Evolutionary conservation across 768 basidiomycete species (phyloP), one percentile per base, ranked within the genome.

Genomic region (Russula griseocarnosa): DNA sequence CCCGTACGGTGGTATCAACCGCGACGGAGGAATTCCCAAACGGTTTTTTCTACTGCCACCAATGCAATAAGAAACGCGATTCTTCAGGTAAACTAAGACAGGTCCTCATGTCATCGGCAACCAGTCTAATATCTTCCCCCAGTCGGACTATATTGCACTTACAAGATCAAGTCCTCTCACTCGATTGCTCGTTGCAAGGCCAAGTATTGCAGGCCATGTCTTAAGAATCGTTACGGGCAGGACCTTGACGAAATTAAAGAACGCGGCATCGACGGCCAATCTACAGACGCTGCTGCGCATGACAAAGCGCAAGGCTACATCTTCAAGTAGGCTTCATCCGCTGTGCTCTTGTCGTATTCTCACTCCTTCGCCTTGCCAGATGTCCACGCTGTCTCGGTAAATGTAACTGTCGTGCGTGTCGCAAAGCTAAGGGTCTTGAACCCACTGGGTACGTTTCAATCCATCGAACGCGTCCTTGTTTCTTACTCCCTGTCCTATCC

Each of bases 391-490:
- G 90, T 63, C 75, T 80, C 56, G 83, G 81, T 67, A 74, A 78
- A 11, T 92, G 90, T 74, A 88, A 85, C 71, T 92, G 90, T 66
- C 77, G 79, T 47, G 72, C 71, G 5, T 92, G 90, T 73, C 80
- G 84, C 62, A 88, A 86, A 73, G 76, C 80, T 18, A 79, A 83
- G 71, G 87, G 87, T 24, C 74, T 86, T 34, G 78, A 79, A 57
- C 79, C 85, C 0, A 79, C 79, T 32, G 86, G 86, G 87, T 87
- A 67, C 22, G 82, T 72, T 36, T 47, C 30, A 26, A 51, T n/a
- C n/a, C 6, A 44, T 16, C 54, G 42, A 47, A 34, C 58, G 28
- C 36, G 40, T 24, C 36, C 8, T 28, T 55, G 26, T 51, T 16
- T 32, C 36, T 38, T 53, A 58, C 42, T 24, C 18, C 1, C 44